These are phyloP conservation scores for Carex parvula DNA, from an alignment of 176 grass and related monocot species.

Conservation along the genomic window DNA sequence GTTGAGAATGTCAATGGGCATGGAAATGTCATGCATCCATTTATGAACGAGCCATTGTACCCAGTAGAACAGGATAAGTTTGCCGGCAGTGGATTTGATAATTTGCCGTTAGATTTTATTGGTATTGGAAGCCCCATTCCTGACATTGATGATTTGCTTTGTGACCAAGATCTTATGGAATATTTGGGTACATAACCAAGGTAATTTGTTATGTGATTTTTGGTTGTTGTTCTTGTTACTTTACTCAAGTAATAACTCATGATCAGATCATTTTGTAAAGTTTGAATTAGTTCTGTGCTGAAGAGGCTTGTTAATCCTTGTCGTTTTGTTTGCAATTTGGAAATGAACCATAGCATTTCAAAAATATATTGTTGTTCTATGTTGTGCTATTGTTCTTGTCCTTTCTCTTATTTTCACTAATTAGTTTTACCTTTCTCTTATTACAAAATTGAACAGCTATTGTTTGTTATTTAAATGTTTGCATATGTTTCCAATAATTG, in stretches of 20 bases:
- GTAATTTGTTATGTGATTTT: constrained; percentile 23
- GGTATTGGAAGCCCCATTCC: constrained; percentile 76
- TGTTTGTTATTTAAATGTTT: too few relatives aligned
- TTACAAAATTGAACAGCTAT: too few relatives aligned
- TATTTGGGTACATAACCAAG: constrained; percentile 79
- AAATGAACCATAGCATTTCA: neutral
- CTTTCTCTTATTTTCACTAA: too few relatives aligned
- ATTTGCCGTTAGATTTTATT: constrained; percentile 69
- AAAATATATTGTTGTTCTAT: neutral
- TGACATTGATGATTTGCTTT: constrained; percentile 77
- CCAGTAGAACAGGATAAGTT: constrained; percentile 63
- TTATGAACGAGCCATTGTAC: constrained; percentile 65
- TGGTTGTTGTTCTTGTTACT: constrained; percentile 1
- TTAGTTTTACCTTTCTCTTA: too few relatives aligned
- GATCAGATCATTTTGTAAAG: neutral
- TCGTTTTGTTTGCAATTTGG: neutral
- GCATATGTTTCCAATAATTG: too few relatives aligned
- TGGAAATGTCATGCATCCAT: constrained; percentile 43
- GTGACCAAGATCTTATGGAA: constrained; percentile 93
- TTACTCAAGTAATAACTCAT: neutral
- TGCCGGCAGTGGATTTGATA: constrained; percentile 67
- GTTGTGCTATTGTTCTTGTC: neutral
- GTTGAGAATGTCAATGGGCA: neutral
- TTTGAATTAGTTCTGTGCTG: neutral
- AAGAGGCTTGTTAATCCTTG: neutral